These are phyloP conservation scores for Cyclostephanos invisitatus DNA, from an alignment of 108 stramenopile genomes.

Conservation along the genomic window DNA sequence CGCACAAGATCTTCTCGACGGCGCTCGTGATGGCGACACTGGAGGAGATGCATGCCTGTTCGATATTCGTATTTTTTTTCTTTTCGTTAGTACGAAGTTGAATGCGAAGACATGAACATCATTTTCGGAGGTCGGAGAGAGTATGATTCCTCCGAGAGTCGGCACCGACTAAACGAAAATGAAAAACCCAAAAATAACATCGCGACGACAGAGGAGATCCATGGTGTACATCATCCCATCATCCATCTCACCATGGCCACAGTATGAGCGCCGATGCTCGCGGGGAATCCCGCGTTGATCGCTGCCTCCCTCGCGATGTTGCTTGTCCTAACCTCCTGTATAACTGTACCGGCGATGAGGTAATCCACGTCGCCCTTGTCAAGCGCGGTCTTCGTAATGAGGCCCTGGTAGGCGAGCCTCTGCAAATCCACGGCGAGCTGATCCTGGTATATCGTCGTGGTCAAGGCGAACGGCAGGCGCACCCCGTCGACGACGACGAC, in stretches of 20 bases:
- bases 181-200: neutral
- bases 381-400: slow-evolving; percentile 93
- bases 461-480: slow-evolving; percentile 92
- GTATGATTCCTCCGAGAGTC: neutral
- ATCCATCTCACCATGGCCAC: slow-evolving; percentile 60
- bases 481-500: slow-evolving; percentile 96
- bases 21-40: slow-evolving; percentile 93
- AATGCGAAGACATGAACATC: neutral
- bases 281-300: slow-evolving; percentile 95
- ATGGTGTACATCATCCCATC: too few relatives aligned
- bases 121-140: neutral
- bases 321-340: slow-evolving; percentile 91
- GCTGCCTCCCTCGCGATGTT: slow-evolving; percentile 97
- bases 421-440: slow-evolving; percentile 95
- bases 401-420: slow-evolving; percentile 90
- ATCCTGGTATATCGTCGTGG: slow-evolving; percentile 92
- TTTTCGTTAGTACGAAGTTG: too few relatives aligned
- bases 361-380: slow-evolving; percentile 91
- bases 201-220: neutral
- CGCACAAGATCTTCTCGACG: slow-evolving; percentile 92
- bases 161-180: neutral
- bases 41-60: slow-evolving; percentile 95
- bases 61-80: neutral
- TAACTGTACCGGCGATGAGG: slow-evolving; percentile 92
- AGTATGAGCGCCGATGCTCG: slow-evolving; percentile 91